phyloP scores from a whole-genome alignment of 169 alveolate genomes.

The Eimeria falciformis region DNA sequence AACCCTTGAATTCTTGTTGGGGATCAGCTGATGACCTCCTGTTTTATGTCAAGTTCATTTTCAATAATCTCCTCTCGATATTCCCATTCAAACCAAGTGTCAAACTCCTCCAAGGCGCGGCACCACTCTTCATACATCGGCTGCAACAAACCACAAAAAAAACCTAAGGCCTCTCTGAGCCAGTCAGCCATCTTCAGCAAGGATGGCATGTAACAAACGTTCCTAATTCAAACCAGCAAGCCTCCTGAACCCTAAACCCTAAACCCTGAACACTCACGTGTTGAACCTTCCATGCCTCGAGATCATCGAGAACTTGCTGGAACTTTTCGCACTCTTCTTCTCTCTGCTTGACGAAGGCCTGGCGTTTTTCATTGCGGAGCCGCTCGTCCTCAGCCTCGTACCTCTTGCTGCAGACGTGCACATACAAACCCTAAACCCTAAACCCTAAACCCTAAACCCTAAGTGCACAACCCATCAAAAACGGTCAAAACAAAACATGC shows the following conservation, averaged over 20 bases:
- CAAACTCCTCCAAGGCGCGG: slow-evolving; percentile 53
- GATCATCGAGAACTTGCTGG: slow-evolving; percentile 55
- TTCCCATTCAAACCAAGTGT: slow-evolving; percentile 77
- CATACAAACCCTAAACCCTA: not conserved
- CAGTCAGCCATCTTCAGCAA: not conserved
- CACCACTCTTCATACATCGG: slow-evolving; percentile 77
- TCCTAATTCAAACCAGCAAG: not conserved
- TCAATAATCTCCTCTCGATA: slow-evolving; percentile 65
- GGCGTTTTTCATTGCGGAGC: slow-evolving; percentile 73
- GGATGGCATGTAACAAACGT: too few species aligned
- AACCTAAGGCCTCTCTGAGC: not conserved
- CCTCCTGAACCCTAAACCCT: not conserved
- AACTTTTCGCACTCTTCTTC: slow-evolving; percentile 74
- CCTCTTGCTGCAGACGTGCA: slow-evolving; percentile 77
- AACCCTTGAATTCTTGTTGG: not conserved
- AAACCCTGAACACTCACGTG: slow-evolving; percentile 68
- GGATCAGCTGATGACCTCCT: slow-evolving; percentile 56
- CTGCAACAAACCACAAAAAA: slow-evolving; percentile 8
- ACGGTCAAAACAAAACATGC: not conserved
- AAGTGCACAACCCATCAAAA: not conserved
- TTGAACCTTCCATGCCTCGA: slow-evolving; percentile 71
- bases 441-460: not conserved
- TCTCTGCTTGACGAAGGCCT: slow-evolving; percentile 70
- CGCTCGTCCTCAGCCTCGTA: slow-evolving; percentile 78
- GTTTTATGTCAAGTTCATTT: slow-evolving; percentile 72